These are phyloP conservation scores for Rhytidhysteron rufulum DNA, from an alignment of 2,329 filamentous ascomycete species.

Conservation along the genomic window DNA sequence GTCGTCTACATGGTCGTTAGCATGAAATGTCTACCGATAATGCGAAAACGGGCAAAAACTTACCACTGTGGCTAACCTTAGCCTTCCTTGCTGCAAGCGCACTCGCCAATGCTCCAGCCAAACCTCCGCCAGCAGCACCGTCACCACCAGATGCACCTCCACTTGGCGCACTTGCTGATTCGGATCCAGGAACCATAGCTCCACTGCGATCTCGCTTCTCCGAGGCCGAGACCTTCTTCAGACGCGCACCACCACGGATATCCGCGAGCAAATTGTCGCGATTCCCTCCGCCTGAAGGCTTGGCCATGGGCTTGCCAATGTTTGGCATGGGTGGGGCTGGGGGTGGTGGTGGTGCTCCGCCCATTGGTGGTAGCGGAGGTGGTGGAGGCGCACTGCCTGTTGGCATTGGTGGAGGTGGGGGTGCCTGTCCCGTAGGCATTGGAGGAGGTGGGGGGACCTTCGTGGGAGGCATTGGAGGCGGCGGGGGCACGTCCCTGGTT, in stretches of 20 bases:
- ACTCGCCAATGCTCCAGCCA: constrained; percentile 63
- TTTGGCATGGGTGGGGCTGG: constrained; percentile 32
- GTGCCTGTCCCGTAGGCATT: constrained; percentile 36
- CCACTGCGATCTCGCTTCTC: constrained; percentile 70
- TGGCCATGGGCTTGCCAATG: constrained; percentile 23
- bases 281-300: constrained; percentile 40
- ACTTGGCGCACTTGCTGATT: constrained; percentile 49
- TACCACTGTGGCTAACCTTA: constrained; percentile 93
- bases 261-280: constrained; percentile 64
- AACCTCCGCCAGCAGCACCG: constrained; percentile 31
- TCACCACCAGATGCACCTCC: constrained; percentile 35
- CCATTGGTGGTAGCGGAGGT: constrained; percentile 25
- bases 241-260: constrained; percentile 61
- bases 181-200: constrained; percentile 55
- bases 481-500: constrained; percentile 34
- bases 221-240: constrained; percentile 71
- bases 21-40: constrained; percentile 9
- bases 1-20: constrained; percentile 58
- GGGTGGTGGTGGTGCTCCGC: constrained; percentile 27
- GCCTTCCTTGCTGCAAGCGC: constrained; percentile 83
- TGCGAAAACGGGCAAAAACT: constrained; percentile 23
- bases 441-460: constrained; percentile 11
- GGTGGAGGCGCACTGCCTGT: constrained; percentile 23
- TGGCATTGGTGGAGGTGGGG: constrained; percentile 45
- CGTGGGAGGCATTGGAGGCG: constrained; percentile 28